Evolutionary conservation across 2,329 filamentous ascomycete genomes (phyloP).

Genomic region (Endoconidiophora laricicola): DNA sequence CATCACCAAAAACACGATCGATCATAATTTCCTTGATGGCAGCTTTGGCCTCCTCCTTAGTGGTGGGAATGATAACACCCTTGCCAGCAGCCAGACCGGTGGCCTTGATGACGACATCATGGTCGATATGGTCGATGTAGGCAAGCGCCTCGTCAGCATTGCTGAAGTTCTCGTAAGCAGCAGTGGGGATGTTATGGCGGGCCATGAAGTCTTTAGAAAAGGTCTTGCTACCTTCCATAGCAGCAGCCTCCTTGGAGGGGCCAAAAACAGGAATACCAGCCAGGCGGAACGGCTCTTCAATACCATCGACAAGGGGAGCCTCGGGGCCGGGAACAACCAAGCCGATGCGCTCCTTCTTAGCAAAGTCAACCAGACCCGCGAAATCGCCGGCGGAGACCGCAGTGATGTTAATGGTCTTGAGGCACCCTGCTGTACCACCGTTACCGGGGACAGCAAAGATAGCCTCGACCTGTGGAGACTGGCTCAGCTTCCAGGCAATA

Average conservation of each 20-base stretch:
- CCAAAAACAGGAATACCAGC: constrained; percentile 71
- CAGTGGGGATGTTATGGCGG: constrained; percentile 75
- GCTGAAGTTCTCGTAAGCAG: constrained; percentile 76
- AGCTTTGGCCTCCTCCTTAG: constrained; percentile 64
- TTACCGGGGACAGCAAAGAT: constrained; percentile 66
- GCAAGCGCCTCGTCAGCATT: constrained; percentile 53
- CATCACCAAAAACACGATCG: constrained; percentile 67
- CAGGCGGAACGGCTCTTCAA: constrained; percentile 63
- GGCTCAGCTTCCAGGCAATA: constrained; percentile 80
- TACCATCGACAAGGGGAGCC: constrained; percentile 80
- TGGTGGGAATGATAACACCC: constrained; percentile 76
- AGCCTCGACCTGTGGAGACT: constrained; percentile 61
- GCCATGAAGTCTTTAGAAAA: constrained; percentile 98
- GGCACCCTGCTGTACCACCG: constrained; percentile 59
- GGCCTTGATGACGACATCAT: constrained; percentile 85
- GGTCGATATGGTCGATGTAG: constrained; percentile 55
- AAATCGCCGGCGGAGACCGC: constrained; percentile 62
- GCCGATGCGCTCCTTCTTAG: constrained; percentile 56
- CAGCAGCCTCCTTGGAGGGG: constrained; percentile 66
- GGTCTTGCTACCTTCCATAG: constrained; percentile 90
- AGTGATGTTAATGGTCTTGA: constrained; percentile 57
- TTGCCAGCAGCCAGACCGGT: constrained; percentile 85
- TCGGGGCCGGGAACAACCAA: constrained; percentile 84
- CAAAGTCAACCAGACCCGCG: constrained; percentile 55
- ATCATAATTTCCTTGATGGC: constrained; percentile 85